Evolutionary conservation across 805 yeast genomes (phyloP), one percentile per base, ranked within the genome.

Genomic region (Hanseniaspora singularis): DNA sequence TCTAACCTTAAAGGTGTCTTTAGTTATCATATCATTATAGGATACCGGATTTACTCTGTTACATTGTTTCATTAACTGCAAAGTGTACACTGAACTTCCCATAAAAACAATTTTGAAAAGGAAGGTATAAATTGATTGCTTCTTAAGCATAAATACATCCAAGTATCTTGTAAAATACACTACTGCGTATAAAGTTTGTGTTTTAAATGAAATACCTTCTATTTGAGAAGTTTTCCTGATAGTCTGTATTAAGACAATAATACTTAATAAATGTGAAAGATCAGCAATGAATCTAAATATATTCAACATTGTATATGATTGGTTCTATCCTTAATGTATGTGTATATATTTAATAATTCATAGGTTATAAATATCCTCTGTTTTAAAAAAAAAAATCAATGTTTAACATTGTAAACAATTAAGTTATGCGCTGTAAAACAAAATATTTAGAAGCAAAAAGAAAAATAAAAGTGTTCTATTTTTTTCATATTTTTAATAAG

Each of bases 181-280:
- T 27, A 79, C 52, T 36, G 73, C 76, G 61, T 89, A 92, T 33
- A 89, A 66, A 1, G 74, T 66, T 61, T 92, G 97, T 0, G 97
- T 84, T 65, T 89, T 89, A 59, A 84, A 66, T 1, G 96, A 87
- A 40, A 92, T 73, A 37, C 98, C 98, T 26, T 77, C 74, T 39
- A 82, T 77, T 6, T 94, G 79, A 51, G 68, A 69, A 47, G 81
- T 73, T 5, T 65, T 58, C 44, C 68, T 72, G 54, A 92, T 85
- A 33, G 86, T 75, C 46, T 76, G 79, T 42, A 89, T 67, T 52
- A 92, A 70, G 47, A 92, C 73, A 50, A 83, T 66, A 41, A 85
- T 83, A 55, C 94, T 79, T 15, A 81, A 76, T 62, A 85, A 65
- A 61, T 92, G 98, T 39, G 92, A 76, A 47, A 85, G 57, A 59